phyloP scores from a whole-genome alignment of 345 rosid species.

The Cardamine chenopodiifolia region DNA sequence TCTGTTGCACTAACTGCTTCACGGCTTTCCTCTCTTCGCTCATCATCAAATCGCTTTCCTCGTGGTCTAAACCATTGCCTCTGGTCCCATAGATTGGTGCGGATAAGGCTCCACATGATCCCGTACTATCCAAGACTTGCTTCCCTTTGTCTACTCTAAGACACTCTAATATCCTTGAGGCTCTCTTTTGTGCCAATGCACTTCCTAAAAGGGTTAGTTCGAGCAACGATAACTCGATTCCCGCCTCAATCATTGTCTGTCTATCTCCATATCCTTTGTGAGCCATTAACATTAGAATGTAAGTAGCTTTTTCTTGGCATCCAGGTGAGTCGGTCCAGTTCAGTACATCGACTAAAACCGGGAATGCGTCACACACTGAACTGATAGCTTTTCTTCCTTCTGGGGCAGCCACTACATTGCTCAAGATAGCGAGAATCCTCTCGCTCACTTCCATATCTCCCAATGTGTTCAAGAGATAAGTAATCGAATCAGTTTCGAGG shows the following conservation, averaged over 20 bases:
- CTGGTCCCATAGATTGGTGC: conserved; percentile 81
- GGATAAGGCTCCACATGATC: conserved; percentile 65
- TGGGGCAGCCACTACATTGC: conserved; percentile 71
- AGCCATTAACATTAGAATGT: conserved; percentile 90
- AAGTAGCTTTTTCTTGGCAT: conserved; percentile 93
- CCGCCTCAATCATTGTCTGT: conserved; percentile 93
- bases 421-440: conserved; percentile 77
- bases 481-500: conserved; percentile 63
- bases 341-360: conserved; percentile 77
- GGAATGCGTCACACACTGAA: conserved; percentile 59
- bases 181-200: conserved; percentile 91
- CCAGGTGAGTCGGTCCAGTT: conserved; percentile 90
- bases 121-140: conserved; percentile 65
- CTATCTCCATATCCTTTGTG: conserved; percentile 84
- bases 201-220: conserved; percentile 91
- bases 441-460: conserved; percentile 96
- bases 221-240: conserved; percentile 75
- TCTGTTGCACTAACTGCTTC: conserved; percentile 90
- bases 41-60: conserved; percentile 69
- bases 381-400: conserved; percentile 89
- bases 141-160: conserved; percentile 89
- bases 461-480: conserved; percentile 57
- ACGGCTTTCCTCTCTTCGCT: conserved; percentile 97
- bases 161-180: conserved; percentile 84
- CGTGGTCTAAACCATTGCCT: conserved; percentile 50